These are phyloP conservation scores for Alternaria rosae DNA, from an alignment of 2,329 filamentous ascomycete species.

Conservation along the genomic window DNA sequence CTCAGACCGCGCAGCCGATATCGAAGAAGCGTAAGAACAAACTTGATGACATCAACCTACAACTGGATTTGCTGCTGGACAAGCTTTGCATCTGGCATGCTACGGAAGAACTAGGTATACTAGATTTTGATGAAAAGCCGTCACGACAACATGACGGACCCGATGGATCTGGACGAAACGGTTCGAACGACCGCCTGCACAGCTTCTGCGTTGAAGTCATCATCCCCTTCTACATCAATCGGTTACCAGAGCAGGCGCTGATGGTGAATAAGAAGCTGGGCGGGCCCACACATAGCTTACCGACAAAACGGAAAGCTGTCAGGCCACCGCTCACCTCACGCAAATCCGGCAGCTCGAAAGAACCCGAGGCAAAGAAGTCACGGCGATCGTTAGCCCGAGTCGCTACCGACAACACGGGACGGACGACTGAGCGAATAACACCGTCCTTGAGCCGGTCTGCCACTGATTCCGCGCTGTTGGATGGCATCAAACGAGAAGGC, in stretches of 20 bases:
- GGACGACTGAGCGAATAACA: slow-evolving; percentile 61
- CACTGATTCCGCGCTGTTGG: slow-evolving; percentile 66
- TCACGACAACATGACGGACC: slow-evolving; percentile 31
- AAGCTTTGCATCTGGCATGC: slow-evolving; percentile 86
- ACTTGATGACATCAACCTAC: slow-evolving; percentile 68
- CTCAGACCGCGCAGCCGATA: slow-evolving; percentile 21
- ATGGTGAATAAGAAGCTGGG: slow-evolving; percentile 78
- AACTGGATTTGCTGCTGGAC: slow-evolving; percentile 78
- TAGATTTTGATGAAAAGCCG: slow-evolving; percentile 43
- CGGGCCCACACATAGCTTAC: slow-evolving; percentile 70
- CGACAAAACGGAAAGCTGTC: slow-evolving; percentile 57
- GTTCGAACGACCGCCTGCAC: slow-evolving; percentile 67
- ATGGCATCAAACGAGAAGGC: slow-evolving; percentile 71
- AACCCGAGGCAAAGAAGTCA: slow-evolving; percentile 51
- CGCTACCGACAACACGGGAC: slow-evolving; percentile 63
- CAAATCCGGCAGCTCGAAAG: slow-evolving; percentile 51
- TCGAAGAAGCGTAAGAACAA: slow-evolving; percentile 62
- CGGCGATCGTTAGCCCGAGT: slow-evolving; percentile 68
- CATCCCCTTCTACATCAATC: slow-evolving; percentile 80
- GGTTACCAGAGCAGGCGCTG: slow-evolving; percentile 75
- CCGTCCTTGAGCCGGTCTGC: slow-evolving; percentile 73
- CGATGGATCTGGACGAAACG: slow-evolving; percentile 29
- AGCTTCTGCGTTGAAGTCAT: slow-evolving; percentile 84
- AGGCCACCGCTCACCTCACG: slow-evolving; percentile 48
- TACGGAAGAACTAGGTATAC: slow-evolving; percentile 65